phyloP scores from a whole-genome alignment of 495 filamentous ascomycete genomes.

The Gamarada debralockiae region DNA sequence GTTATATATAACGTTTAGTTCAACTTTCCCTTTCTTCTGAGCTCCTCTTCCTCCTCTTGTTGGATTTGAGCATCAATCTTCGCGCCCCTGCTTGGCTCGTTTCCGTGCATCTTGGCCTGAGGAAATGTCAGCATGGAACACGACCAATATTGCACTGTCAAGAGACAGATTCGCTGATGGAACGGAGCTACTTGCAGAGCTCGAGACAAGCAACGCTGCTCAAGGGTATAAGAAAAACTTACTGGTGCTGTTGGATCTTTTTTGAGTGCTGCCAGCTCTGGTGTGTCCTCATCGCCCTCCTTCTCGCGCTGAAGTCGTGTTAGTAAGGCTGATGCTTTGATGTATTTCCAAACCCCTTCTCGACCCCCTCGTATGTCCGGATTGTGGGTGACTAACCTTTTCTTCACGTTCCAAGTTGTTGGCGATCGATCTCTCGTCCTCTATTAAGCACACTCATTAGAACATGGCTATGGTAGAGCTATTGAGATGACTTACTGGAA shows the following conservation, averaged over 20 bases:
- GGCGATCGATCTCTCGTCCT: constrained; percentile 77
- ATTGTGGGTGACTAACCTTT: constrained; percentile 13
- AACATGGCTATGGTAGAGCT: constrained; percentile 4
- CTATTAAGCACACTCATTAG: constrained; percentile 31
- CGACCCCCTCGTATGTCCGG: neutral
- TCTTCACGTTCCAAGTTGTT: constrained; percentile 22
- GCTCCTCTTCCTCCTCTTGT: constrained; percentile 61
- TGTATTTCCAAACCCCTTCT: neutral
- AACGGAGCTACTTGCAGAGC: neutral
- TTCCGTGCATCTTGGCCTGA: constrained; percentile 67
- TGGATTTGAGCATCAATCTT: constrained; percentile 67
- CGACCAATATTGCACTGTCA: neutral
- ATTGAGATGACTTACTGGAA: constrained; percentile 49
- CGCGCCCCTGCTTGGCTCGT: constrained; percentile 67
- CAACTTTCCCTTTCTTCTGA: constrained; percentile 51
- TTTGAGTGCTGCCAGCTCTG: constrained; percentile 17
- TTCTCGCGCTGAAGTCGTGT: constrained; percentile 11
- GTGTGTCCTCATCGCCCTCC: constrained; percentile 17
- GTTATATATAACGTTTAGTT: no score
- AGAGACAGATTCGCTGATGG: neutral
- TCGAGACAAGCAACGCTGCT: no score
- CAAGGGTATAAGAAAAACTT: constrained; percentile 3
- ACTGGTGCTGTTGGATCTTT: constrained; percentile 22
- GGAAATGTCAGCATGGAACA: constrained; percentile 6
- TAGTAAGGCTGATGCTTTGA: neutral